Evolutionary conservation across 305 asterid species (phyloP).

Genomic region (Fraxinus nigra): DNA sequence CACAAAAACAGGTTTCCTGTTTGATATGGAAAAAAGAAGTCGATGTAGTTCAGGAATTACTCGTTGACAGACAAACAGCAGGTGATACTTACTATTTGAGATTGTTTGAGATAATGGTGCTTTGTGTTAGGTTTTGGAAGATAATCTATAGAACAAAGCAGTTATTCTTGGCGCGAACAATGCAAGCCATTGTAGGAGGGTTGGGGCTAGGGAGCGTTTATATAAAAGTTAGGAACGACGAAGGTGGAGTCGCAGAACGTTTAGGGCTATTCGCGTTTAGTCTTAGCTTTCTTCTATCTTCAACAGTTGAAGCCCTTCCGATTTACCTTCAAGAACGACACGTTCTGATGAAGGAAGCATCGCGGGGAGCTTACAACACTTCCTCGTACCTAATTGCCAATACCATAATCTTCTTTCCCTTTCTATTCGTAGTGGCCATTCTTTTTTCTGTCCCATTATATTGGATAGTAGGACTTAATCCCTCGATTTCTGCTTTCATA

Average conservation of each 20-base stretch:
- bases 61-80: conserved; percentile 5
- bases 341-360: conserved; percentile 80
- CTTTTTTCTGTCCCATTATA: conserved; percentile 77
- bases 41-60: not conserved
- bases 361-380: conserved; percentile 69
- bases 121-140: conserved; percentile 70
- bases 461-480: conserved; percentile 85
- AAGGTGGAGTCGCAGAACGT: conserved; percentile 69
- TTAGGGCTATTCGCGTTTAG: conserved; percentile 85
- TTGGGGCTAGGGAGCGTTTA: conserved; percentile 34
- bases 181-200: conserved; percentile 86
- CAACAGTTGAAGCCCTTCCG: conserved; percentile 90
- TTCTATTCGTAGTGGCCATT: conserved; percentile 65
- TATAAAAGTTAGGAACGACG: conserved; percentile 30
- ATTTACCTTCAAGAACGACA: conserved; percentile 84
- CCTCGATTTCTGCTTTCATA: conserved; percentile 60
- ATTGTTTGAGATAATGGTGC: conserved; percentile 50
- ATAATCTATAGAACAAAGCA: conserved; percentile 87
- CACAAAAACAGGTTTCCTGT: conserved; percentile 1
- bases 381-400: conserved; percentile 86
- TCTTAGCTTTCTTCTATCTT: conserved; percentile 85
- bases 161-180: conserved; percentile 68
- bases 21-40: conserved; percentile 19
- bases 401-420: conserved; percentile 70
- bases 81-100: conserved; percentile 25